Base-by-base conservation (phyloP, 2,329 filamentous ascomycete species). In the Claviceps citrina region DNA sequence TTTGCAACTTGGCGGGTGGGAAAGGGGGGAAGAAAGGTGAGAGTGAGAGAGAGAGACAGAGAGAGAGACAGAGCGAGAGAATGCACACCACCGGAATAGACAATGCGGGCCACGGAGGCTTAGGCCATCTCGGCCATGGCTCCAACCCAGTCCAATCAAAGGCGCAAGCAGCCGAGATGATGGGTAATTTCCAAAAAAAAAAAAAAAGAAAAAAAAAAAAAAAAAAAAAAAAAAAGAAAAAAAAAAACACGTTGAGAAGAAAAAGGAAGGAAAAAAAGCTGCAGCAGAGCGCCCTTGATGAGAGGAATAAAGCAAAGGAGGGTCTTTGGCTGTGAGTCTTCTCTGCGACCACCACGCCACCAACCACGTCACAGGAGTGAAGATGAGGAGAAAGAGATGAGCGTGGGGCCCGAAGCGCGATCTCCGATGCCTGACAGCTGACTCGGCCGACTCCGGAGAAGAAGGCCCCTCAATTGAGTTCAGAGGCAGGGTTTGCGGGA, bases 371-470 rank as follows among this genome's bases (percentile, higher is more conserved):
- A 25, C 25, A 28, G 16, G 20, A 27, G 25, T 19, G 25, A 8
- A 20, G 2, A 30, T 30, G 6, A 20, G 31, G 18, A 13, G 18
- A 13, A 13, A 20, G 18, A 5, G 16, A 15, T n/a, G n/a, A n/a
- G 28, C 12, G 16, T 27, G 20, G 35, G 35, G 36, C 27, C 27
- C 7, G 36, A 31, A 31, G 27, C 27, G 20, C 18, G n/a, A 22
- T 38, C 16, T n/a, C 37, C 24, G 31, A 36, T 36, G 33, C 28
- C 33, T 18, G 12, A 38, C 12, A 9, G 20, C 15, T 25, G 20
- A 41, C 39, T 41, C 34, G 39, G 39, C 39, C 35, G 39, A 38
- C 22, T 28, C 18, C 35, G 34, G 22, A 36, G 25, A 18, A 36
- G 13, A 27, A n/a, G 31, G 15, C 38, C 27, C 16, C 25, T 36